phyloP scores from a whole-genome alignment of 805 yeast genomes.

The Lipomyces starkeyi region DNA sequence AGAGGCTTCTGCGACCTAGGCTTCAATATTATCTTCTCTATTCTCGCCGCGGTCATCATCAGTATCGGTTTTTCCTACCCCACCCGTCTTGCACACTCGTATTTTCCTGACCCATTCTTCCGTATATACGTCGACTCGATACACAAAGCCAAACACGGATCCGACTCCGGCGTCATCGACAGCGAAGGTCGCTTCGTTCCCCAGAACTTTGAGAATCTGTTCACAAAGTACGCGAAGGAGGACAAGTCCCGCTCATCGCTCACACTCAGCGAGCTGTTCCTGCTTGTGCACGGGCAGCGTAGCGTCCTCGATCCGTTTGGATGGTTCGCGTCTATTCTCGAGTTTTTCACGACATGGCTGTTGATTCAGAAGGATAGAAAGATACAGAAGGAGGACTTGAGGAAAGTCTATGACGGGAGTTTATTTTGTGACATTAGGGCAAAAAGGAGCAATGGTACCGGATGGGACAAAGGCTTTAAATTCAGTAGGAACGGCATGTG shows the following conservation, averaged over 20 bases:
- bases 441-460: neutral
- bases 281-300: conserved; percentile 4
- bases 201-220: conserved; percentile 9
- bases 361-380: conserved; percentile 6
- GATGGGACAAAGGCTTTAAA: conserved; percentile 7
- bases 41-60: neutral
- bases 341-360: conserved; percentile 6
- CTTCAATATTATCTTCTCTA: neutral
- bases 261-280: conserved; percentile 3
- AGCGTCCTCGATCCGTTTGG: conserved; percentile 11
- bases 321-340: conserved; percentile 5
- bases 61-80: conserved; percentile 8
- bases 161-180: conserved; percentile 2
- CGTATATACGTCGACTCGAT: conserved; percentile 7
- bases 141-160: conserved; percentile 13
- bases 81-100: conserved; percentile 10
- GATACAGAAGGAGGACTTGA: conserved; percentile 9
- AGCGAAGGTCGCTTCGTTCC: conserved; percentile 16
- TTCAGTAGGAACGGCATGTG: conserved; percentile 5
- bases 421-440: neutral
- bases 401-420: conserved; percentile 10
- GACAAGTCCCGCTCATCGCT: neutral
- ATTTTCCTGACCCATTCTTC: conserved; percentile 8
- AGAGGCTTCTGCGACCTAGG: conserved; percentile 9
- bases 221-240: conserved; percentile 12